Conservation (phyloP, 108 stramenopile species). For the Chaetoceros tenuissimus region DNA sequence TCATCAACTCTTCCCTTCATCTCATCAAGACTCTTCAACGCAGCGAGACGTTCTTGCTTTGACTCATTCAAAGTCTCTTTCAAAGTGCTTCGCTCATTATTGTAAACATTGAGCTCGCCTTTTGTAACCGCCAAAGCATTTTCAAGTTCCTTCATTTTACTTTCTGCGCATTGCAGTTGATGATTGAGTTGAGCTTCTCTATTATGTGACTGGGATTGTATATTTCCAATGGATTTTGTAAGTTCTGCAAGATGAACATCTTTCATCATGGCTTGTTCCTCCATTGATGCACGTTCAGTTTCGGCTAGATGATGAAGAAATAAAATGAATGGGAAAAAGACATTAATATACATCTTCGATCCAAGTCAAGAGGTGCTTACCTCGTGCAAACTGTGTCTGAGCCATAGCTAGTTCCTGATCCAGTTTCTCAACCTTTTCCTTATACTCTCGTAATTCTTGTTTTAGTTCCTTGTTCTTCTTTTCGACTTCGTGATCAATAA, state of each 20-base stretch:
- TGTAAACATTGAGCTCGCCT: conserved; percentile 3
- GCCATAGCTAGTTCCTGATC: conserved; percentile 13
- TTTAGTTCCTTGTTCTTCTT: background rate
- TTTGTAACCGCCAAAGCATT: background rate
- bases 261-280: background rate
- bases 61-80: conserved; percentile 6
- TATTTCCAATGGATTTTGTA: conserved; percentile 17
- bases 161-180: conserved; percentile 9
- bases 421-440: conserved; percentile 7
- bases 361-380: conserved; percentile 3
- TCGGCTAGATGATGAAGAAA: too few relatives aligned
- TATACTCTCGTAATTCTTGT: conserved; percentile 1
- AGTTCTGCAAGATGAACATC: conserved; percentile 18
- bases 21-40: conserved; percentile 2
- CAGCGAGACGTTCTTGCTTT: conserved; percentile 5
- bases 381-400: background rate
- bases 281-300: background rate
- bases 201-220: conserved; percentile 11
- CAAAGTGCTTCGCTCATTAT: conserved; percentile 14
- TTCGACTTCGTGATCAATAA: background rate
- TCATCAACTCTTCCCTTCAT: conserved; percentile 9
- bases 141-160: conserved; percentile 1
- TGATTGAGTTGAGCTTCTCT: conserved; percentile 11
- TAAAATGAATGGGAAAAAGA: too few relatives aligned
- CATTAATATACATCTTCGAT: conserved; percentile 13